phyloP scores from a whole-genome alignment of 2,329 filamentous ascomycete genomes.

The Tricladium varicosporioides region DNA sequence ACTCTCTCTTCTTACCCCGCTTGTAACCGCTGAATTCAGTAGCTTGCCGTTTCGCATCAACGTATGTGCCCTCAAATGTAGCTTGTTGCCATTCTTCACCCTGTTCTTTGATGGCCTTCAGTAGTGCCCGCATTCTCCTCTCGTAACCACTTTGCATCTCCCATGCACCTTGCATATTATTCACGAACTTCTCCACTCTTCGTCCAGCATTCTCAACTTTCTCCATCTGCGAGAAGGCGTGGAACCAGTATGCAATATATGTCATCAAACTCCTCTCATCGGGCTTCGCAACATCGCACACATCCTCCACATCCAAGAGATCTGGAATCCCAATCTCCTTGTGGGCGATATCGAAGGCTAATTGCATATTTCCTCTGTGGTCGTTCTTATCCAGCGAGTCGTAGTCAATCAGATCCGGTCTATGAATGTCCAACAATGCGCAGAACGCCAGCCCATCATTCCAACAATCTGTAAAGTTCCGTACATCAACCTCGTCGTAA shows the following conservation, averaged over 20 bases:
- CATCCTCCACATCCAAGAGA: slow-evolving; percentile 94
- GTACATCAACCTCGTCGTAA: slow-evolving; percentile 94
- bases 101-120: slow-evolving; percentile 73
- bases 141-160: slow-evolving; percentile 99
- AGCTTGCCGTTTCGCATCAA: slow-evolving; percentile 86
- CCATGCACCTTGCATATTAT: slow-evolving; percentile 98
- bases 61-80: slow-evolving; percentile 86
- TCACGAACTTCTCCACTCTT: slow-evolving; percentile 96
- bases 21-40: slow-evolving; percentile 85
- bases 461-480: slow-evolving; percentile 95
- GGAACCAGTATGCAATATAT: slow-evolving; percentile 99
- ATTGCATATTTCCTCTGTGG: slow-evolving; percentile 94
- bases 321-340: slow-evolving; percentile 97
- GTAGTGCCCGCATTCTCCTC: slow-evolving; percentile 79
- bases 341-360: slow-evolving; percentile 93
- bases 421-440: slow-evolving; percentile 92
- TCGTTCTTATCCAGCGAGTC: slow-evolving; percentile 92
- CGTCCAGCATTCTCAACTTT: slow-evolving; percentile 96
- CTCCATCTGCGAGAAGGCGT: slow-evolving; percentile 98
- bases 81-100: slow-evolving; percentile 74
- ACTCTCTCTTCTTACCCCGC: slow-evolving; percentile 82
- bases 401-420: slow-evolving; percentile 95
- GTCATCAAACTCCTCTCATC: slow-evolving; percentile 98
- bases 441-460: slow-evolving; percentile 97
- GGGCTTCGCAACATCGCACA: slow-evolving; percentile 92